Evolutionary conservation across 495 filamentous ascomycete genomes (phyloP), one percentile per base, ranked within the genome.

Genomic region (Aspergillus cristatus): DNA sequence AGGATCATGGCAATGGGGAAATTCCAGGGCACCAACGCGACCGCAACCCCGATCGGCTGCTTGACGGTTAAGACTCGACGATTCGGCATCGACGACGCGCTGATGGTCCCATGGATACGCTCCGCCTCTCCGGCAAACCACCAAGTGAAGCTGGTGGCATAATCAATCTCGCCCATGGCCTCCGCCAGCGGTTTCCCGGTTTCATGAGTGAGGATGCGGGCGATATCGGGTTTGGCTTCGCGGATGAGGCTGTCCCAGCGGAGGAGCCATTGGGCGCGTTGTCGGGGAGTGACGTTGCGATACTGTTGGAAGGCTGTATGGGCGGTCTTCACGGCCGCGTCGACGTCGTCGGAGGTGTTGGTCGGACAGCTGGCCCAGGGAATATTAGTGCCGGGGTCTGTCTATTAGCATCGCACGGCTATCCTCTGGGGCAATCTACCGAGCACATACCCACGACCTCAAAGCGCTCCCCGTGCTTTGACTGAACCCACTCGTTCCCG

Each of bases 121-220:
- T 86, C 82, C 2, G 81, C 80, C 49, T 86, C 81, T 6, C 75
- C 77, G 0, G 72, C 58, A 50, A 81, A 81, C 75, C 76, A 79
- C 67, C 75, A 76, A 7, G 71, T 69, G 51, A 81, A 81, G 4
- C 71, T 65, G 0, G 68, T 51, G 0, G 74, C 73, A 49, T 81
- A 81, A 33, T 76, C 73, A 28, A 79, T 53, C 48, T 81, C 77
- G 8, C 68, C 72, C 20, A 69, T 63, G 8, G 77, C 62, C 43
- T 81, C 77, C 18, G 62, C 63, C 3, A 79, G 47, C 1, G 76
- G 76, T 48, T 81, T 81, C n/a, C 77, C 77, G 0, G 74, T 79
- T 55, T 81, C 76, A 48, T 74, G 72, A 17, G 74, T 75, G 4
- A 79, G 48, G 42, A 81, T 74, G 26, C 65, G 63, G 15, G 76